Conservation (phyloP, 768 basidiomycete species). For the Clitopilus hobsonii region DNA sequence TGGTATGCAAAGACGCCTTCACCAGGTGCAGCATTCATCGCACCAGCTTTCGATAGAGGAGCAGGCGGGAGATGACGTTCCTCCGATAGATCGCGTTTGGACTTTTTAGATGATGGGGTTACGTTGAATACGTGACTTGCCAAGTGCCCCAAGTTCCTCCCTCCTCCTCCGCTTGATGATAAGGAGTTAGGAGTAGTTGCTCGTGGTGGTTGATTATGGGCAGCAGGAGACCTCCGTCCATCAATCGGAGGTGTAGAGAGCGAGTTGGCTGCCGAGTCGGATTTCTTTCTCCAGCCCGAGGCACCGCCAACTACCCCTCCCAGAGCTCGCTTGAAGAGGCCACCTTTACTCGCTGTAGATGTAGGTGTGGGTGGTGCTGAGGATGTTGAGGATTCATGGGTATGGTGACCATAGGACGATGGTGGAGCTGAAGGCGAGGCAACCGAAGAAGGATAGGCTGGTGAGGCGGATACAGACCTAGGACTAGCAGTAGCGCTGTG, state of each 20-base stretch:
- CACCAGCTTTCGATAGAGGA: constrained; percentile 2
- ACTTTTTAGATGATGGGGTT: constrained; percentile 6
- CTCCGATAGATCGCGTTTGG: not conserved
- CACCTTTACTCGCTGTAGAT: not conserved
- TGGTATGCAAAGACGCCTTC: not conserved
- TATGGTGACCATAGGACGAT: not conserved
- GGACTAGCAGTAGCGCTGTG: not conserved
- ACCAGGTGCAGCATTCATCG: constrained; percentile 15
- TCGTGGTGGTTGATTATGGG: too few relatives aligned
- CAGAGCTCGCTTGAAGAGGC: not conserved
- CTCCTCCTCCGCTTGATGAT: too few relatives aligned
- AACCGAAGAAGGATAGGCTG: not conserved
- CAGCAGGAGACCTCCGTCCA: not conserved
- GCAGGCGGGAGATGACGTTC: not conserved
- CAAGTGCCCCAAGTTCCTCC: constrained; percentile 33
- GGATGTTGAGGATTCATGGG: not conserved
- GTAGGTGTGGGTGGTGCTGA: not conserved
- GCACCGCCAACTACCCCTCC: not conserved
- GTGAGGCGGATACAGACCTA: not conserved
- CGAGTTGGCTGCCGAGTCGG: not conserved
- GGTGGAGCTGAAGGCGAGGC: not conserved
- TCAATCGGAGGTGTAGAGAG: not conserved
- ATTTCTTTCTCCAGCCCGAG: not conserved
- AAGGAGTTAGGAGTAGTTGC: not conserved
- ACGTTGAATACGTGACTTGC: constrained; percentile 43